A percentile compares a stretch with the other conserved stretches of the same genome.
Conservation (phyloP, 768 basidiomycete genomes). For the Suillus tomentosus region DNA sequence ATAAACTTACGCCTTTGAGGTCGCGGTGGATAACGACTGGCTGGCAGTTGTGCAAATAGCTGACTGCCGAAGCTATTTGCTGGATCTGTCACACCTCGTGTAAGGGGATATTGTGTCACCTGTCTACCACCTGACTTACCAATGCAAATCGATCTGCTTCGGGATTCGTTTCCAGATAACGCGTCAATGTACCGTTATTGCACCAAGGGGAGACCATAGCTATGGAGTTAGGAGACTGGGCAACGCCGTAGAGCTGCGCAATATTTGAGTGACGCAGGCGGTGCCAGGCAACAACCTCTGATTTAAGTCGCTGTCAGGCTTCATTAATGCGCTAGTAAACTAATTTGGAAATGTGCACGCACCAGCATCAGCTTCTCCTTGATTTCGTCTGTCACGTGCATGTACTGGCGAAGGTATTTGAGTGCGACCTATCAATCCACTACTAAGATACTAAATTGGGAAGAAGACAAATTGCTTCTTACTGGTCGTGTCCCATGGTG, state of each 20-base stretch:
- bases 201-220: constrained; percentile 72
- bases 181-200: constrained; percentile 54
- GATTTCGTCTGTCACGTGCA: constrained; percentile 51
- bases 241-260: constrained; percentile 54
- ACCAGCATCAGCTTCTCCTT: constrained; percentile 57
- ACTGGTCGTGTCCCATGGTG: constrained; percentile 35
- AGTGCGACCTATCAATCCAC: constrained; percentile 48
- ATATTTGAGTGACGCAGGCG: constrained; percentile 57
- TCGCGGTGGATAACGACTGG: constrained; percentile 63
- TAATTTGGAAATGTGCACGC: not conserved
- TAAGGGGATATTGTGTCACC: not conserved
- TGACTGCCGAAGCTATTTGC: constrained; percentile 58
- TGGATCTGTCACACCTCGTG: constrained; percentile 38
- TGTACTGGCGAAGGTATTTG: constrained; percentile 51
- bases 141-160: constrained; percentile 46
- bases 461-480: not conserved
- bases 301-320: constrained; percentile 50
- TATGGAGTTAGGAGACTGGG: constrained; percentile 50
- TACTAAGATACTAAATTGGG: not conserved
- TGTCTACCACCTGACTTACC: constrained; percentile 34
- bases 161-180: constrained; percentile 47
- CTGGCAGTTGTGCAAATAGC: constrained; percentile 56
- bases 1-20: constrained; percentile 53
- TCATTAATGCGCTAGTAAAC: constrained; percentile 1
- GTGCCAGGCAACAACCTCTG: constrained; percentile 61